A percentile compares a stretch with the other conserved stretches of the same genome.
These are phyloP conservation scores for Epichloe sylvatica DNA, from an alignment of 2,329 filamentous ascomycete genomes.

Conservation along the genomic window DNA sequence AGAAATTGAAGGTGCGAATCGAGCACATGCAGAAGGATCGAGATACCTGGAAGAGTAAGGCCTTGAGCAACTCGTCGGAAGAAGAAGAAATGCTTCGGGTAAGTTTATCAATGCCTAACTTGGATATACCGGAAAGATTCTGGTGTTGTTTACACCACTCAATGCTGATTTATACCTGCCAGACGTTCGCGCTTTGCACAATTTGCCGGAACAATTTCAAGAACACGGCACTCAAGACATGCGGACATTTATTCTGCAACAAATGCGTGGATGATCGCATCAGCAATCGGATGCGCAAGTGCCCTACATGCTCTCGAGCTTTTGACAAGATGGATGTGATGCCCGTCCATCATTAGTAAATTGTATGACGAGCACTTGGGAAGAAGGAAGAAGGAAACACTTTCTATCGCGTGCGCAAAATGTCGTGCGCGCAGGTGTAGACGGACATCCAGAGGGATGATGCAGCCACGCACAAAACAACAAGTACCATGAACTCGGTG, in stretches of 20 bases:
- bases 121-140: too few relatives aligned
- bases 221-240: conserved; percentile 83
- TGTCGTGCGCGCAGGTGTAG: not conserved
- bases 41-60: conserved; percentile 75
- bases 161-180: conserved; percentile 10
- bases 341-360: conserved; percentile 42
- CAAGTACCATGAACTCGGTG: not conserved
- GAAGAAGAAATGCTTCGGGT: conserved; percentile 79
- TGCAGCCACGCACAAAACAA: not conserved
- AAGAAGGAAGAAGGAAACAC: not conserved
- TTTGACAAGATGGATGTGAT: conserved; percentile 89
- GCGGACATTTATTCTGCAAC: conserved; percentile 88
- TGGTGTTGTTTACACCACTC: not conserved
- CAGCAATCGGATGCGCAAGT: conserved; percentile 82
- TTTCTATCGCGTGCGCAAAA: not conserved
- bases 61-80: conserved; percentile 63
- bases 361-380: not conserved
- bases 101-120: conserved; percentile 27
- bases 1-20: conserved; percentile 64
- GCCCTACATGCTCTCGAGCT: conserved; percentile 80
- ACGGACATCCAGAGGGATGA: not conserved
- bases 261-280: conserved; percentile 82
- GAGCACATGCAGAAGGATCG: conserved; percentile 70
- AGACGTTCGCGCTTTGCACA: conserved; percentile 53
- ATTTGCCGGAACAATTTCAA: conserved; percentile 91